A percentile compares a stretch with the other conserved stretches of the same genome.
phyloP scores from a whole-genome alignment of 257 asterid species.

The Solanum boliviense region DNA sequence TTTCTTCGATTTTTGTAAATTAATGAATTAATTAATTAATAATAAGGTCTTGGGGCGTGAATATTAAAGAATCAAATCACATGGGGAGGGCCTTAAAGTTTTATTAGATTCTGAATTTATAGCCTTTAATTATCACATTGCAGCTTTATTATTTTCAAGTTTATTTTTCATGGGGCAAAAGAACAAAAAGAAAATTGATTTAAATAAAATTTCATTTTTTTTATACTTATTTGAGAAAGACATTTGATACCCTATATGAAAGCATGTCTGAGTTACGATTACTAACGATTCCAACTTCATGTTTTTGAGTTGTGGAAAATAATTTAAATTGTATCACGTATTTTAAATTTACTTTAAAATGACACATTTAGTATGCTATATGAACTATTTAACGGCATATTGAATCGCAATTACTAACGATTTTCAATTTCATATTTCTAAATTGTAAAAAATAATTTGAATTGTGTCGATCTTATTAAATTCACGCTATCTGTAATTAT shows the following conservation, averaged over 20 bases:
- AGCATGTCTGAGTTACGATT: neutral
- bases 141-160: conserved; percentile 21
- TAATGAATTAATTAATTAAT: neutral
- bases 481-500: neutral
- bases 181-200: neutral
- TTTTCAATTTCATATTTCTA: no score
- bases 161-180: neutral
- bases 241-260: neutral
- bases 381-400: no score
- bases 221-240: neutral
- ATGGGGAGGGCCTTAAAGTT: conserved; percentile 35
- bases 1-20: neutral
- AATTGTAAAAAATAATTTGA: no score
- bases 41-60: conserved; percentile 34
- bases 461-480: no score
- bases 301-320: neutral
- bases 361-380: no score
- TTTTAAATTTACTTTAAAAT: no score
- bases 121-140: conserved; percentile 32
- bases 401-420: no score
- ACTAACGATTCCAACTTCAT: neutral
- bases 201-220: neutral
- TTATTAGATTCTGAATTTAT: conserved; percentile 14
- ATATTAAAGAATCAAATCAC: conserved; percentile 47
- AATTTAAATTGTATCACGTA: neutral